Base-by-base conservation (phyloP, 768 basidiomycete species). In the Ephemerocybe angulata region DNA sequence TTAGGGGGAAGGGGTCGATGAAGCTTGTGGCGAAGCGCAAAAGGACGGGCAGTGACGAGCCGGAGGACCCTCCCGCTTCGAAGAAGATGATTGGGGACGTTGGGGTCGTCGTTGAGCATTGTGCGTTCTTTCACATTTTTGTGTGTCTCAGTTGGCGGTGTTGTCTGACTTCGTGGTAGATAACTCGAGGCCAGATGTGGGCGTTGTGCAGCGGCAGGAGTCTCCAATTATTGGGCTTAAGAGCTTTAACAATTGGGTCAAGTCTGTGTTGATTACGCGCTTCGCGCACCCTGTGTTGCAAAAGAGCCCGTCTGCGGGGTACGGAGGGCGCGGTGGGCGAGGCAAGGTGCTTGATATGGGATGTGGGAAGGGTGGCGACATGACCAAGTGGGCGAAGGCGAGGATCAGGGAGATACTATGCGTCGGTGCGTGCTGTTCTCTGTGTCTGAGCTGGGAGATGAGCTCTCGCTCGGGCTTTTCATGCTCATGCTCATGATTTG, bases 191-290 rank as follows among this genome's bases (percentile, higher is more conserved):
- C 94, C 94, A 5, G 94, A 99, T 56, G 88, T 96, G 10, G 93
- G 93, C 54, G 83, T 92, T 28, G 77, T 84, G 10, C 85, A 89
- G 63, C 90, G 97, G 29, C 80, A 81, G 59, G 84, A 88, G 17
- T 98, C 95, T 5, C 93, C 94, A 40, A 99, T 98, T 62, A 93
- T 97, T 52, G 97, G 97, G 33, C 82, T 99, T 52, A 98, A 97
- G 71, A 88, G 82, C 67, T 99, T 98, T 75, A 99, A 99, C 74
- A 99, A 99, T 74, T 99, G 97, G 97, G 88, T 98, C 62, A 99
- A 99, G 70, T 93, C 93, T 10, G 95, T 98, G 17, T 79, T 98
- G 58, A 97, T 99, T 65, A 86, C 88, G 8, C 89, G 89, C 50
- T 97, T 91, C 63, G 90, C 88, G 1, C 85, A 87, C 66, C 86